These are phyloP conservation scores for Lepidium sativum DNA, from an alignment of 345 rosid species.

Conservation along the genomic window DNA sequence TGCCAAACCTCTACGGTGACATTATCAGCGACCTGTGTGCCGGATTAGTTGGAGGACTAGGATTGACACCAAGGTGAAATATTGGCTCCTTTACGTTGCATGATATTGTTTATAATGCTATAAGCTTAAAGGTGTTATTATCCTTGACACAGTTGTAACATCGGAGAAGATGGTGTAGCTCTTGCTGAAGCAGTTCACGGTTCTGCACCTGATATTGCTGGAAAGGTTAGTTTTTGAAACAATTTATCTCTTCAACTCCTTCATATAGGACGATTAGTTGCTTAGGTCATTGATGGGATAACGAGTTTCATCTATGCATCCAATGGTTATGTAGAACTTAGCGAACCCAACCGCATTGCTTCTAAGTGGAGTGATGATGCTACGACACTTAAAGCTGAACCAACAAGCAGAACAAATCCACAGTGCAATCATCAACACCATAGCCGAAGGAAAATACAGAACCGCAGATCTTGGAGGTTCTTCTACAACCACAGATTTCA, in stretches of 20 bases:
- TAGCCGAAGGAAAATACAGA: constrained; percentile 81
- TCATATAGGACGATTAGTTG: background rate
- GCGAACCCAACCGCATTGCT: constrained; percentile 98
- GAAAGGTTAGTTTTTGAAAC: constrained; percentile 54
- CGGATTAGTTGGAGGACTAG: constrained; percentile 91
- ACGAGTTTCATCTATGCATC: background rate
- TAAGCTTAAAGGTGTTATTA: constrained; percentile 1
- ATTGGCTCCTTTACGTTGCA: background rate
- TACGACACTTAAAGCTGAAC: constrained; percentile 69
- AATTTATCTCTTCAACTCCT: background rate
- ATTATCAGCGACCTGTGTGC: constrained; percentile 98
- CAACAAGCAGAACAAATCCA: constrained; percentile 86
- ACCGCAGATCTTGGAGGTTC: constrained; percentile 92
- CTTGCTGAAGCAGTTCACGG: constrained; percentile 99
- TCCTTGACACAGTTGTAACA: constrained; percentile 62
- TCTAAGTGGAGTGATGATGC: constrained; percentile 74
- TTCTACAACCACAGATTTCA: constrained; percentile 73
- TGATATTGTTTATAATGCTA: background rate
- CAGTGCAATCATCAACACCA: constrained; percentile 70
- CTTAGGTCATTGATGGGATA: background rate
- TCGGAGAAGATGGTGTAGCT: constrained; percentile 96
- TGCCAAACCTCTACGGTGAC: constrained; percentile 99
- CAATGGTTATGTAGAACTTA: constrained; percentile 42
- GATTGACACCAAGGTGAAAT: constrained; percentile 88
- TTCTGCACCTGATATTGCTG: constrained; percentile 99